Conservation (phyloP, 2,329 filamentous ascomycete genomes). For the Monosporascus sp. region DNA sequence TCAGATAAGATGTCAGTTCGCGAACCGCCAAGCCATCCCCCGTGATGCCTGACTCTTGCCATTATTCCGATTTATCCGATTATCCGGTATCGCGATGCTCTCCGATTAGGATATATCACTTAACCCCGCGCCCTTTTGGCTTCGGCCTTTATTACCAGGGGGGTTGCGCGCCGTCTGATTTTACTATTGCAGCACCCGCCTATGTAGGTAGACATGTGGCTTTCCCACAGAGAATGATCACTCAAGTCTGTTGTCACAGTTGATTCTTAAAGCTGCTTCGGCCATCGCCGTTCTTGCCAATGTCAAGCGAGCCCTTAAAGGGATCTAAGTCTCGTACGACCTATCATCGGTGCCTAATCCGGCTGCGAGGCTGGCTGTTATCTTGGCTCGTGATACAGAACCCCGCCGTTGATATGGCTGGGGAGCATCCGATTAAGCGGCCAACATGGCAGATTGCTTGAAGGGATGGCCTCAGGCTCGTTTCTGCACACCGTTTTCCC, state of each 20-base stretch:
- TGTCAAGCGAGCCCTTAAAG: no score
- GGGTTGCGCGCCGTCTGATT: no score
- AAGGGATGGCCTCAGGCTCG: neutral
- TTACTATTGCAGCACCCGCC: no score
- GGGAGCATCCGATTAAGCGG: neutral
- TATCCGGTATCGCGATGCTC: neutral
- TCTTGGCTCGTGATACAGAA: neutral
- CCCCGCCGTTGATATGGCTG: neutral
- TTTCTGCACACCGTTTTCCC: neutral
- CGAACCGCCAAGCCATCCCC: slow-evolving; percentile 5
- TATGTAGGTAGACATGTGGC: no score
- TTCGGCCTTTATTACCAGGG: no score
- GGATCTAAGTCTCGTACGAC: neutral
- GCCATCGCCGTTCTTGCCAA: no score
- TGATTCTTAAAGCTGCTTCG: no score
- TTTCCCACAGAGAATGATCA: no score
- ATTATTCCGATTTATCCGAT: neutral
- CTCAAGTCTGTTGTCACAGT: no score
- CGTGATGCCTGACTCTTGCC: neutral
- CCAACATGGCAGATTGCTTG: neutral
- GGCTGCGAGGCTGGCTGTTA: neutral
- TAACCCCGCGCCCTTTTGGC: no score
- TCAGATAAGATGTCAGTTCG: slow-evolving; percentile 11
- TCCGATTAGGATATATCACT: neutral
- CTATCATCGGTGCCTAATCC: neutral